Conservation (phyloP, 2,329 filamentous ascomycete genomes). For the Aspergillus caelatus region DNA sequence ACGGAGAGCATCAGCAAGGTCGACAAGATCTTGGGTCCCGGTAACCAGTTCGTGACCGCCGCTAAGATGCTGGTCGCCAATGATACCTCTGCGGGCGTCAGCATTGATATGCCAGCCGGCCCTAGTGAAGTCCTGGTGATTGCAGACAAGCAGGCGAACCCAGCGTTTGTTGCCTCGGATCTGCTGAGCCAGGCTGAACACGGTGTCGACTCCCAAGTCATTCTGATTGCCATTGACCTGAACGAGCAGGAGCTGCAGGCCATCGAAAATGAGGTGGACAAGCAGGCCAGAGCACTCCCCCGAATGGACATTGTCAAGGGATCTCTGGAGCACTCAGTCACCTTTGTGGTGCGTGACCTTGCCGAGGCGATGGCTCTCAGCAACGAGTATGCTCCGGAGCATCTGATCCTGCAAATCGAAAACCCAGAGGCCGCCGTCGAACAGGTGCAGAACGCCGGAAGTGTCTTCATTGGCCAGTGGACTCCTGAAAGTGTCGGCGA, state of each 20-base stretch:
- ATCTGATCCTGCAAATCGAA: constrained; percentile 87
- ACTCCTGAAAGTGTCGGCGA: constrained; percentile 97
- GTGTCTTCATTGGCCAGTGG: constrained; percentile 94
- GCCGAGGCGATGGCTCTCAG: constrained; percentile 78
- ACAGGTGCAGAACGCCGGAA: constrained; percentile 88
- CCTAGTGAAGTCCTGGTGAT: constrained; percentile 97
- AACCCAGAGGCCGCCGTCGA: constrained; percentile 75
- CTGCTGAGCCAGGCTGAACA: constrained; percentile 95
- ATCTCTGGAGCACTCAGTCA: constrained; percentile 88
- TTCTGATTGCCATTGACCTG: constrained; percentile 83
- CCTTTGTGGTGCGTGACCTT: constrained; percentile 72
- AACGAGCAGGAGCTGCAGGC: constrained; percentile 71
- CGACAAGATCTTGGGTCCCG: constrained; percentile 96
- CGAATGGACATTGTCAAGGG: constrained; percentile 91
- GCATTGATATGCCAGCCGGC: constrained; percentile 98
- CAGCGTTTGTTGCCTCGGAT: constrained; percentile 93
- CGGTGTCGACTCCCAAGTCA: constrained; percentile 92
- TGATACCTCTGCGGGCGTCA: constrained; percentile 90
- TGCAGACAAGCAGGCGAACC: constrained; percentile 83
- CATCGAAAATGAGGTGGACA: constrained; percentile 89
- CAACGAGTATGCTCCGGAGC: constrained; percentile 95
- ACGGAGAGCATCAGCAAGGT: constrained; percentile 94
- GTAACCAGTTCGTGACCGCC: constrained; percentile 97
- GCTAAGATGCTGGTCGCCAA: constrained; percentile 99
- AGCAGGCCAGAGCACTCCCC: constrained; percentile 82